phyloP scores from a whole-genome alignment of 1,139 yeast species.

The Diutina mesorugosa region DNA sequence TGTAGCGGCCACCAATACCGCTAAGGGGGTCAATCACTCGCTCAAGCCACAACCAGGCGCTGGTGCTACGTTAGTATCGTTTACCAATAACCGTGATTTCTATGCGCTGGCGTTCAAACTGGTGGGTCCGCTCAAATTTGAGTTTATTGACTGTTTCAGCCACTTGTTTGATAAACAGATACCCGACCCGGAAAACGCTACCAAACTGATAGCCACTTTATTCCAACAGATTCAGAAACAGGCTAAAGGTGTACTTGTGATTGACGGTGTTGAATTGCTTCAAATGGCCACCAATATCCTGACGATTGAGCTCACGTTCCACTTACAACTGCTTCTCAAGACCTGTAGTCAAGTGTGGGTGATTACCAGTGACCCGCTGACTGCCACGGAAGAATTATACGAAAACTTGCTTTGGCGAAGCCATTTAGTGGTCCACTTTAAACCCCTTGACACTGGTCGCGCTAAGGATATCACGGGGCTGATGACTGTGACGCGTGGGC shows the following conservation, averaged over 20 bases:
- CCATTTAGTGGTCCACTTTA: slow-evolving; percentile 35
- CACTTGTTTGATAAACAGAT: slow-evolving; percentile 22
- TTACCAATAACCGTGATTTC: slow-evolving; percentile 23
- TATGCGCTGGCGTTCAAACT: slow-evolving; percentile 28
- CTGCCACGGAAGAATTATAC: slow-evolving; percentile 31
- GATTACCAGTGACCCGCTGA: slow-evolving; percentile 18
- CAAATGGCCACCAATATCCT: slow-evolving; percentile 26
- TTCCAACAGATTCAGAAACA: slow-evolving; percentile 11
- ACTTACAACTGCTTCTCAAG: slow-evolving; percentile 23
- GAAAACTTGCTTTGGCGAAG: slow-evolving; percentile 39
- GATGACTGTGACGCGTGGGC: slow-evolving; percentile 44
- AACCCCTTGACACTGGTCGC: slow-evolving; percentile 66
- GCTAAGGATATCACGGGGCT: slow-evolving; percentile 78
- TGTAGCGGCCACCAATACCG: slow-evolving; percentile 28
- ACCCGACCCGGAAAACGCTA: slow-evolving; percentile 11
- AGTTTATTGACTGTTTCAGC: slow-evolving; percentile 32
- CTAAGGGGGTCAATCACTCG: slow-evolving; percentile 19
- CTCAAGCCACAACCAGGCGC: slow-evolving; percentile 11
- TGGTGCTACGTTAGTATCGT: slow-evolving; percentile 30
- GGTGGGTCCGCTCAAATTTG: slow-evolving; percentile 31
- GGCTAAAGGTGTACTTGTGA: slow-evolving; percentile 15
- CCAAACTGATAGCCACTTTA: slow-evolving; percentile 7
- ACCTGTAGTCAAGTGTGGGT: slow-evolving; percentile 21
- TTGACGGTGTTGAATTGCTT: slow-evolving; percentile 40
- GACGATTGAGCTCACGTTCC: slow-evolving; percentile 19